Conservation (phyloP, 371 early-diverging fungal species). For the Mucor indicus region DNA sequence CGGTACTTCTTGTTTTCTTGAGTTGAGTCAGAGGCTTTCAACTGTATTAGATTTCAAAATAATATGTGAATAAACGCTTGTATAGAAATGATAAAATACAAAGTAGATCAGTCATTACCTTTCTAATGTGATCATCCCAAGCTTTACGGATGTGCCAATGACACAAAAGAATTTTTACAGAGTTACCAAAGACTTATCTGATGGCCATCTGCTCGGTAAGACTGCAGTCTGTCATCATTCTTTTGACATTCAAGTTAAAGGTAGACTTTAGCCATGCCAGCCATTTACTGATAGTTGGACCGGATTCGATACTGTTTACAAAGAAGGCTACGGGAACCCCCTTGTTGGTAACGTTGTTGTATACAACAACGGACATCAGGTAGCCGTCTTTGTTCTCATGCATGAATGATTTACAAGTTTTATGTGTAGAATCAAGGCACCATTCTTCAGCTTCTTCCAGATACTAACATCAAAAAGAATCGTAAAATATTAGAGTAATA, state of each 20-base stretch:
- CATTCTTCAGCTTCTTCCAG: too few species aligned
- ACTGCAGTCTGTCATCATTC: conserved; percentile 10
- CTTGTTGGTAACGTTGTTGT: conserved; percentile 1
- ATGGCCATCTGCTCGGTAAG: background rate
- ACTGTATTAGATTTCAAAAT: too few species aligned
- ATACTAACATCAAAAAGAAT: background rate
- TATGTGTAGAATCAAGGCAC: conserved; percentile 2
- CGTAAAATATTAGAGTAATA: too few species aligned
- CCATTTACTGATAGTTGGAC: too few species aligned
- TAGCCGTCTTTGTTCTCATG: background rate
- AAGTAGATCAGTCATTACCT: too few species aligned
- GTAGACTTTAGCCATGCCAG: too few species aligned
- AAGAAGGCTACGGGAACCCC: conserved; percentile 6
- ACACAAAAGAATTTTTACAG: conserved; percentile 1
- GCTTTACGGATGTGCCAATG: conserved; percentile 9
- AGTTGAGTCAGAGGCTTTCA: too few species aligned
- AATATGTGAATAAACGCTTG: too few species aligned
- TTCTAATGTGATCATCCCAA: conserved; percentile 6
- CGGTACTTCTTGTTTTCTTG: too few species aligned
- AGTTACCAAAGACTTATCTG: background rate
- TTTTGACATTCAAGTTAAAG: too few species aligned
- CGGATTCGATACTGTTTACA: background rate
- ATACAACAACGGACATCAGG: background rate
- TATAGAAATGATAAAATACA: too few species aligned
- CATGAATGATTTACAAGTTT: background rate